phyloP scores from a whole-genome alignment of 139 green algal species.

The Gonium pectorale region DNA sequence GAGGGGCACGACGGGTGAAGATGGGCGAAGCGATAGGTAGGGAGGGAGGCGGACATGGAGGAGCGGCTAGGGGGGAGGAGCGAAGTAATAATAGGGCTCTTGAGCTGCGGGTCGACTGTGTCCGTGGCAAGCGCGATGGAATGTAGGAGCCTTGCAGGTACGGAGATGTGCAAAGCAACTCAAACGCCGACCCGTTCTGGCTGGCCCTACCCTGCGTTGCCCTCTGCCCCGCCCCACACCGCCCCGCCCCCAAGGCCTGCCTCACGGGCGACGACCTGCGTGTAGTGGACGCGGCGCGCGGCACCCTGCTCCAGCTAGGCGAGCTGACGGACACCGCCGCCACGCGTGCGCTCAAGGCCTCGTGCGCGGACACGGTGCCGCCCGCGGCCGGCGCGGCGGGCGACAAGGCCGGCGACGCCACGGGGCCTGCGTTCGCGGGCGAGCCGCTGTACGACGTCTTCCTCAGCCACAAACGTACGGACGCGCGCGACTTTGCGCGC shows the following conservation, averaged over 20 bases:
- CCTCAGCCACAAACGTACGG: constrained; percentile 45
- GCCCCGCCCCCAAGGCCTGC: constrained; percentile 17
- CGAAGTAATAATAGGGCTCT: no score
- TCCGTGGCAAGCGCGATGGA: no score
- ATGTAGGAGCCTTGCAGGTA: no score
- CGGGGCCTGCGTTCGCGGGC: not conserved
- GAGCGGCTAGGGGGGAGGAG: no score
- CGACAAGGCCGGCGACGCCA: not conserved
- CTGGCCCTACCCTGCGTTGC: no score
- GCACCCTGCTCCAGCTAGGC: constrained; percentile 44
- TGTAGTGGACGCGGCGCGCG: constrained; percentile 38
- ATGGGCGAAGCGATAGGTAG: no score
- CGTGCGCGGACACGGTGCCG: not conserved
- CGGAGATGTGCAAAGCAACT: no score
- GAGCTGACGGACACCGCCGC: constrained; percentile 35
- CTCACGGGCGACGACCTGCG: constrained; percentile 38
- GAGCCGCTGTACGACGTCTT: constrained; percentile 49
- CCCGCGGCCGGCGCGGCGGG: not conserved
- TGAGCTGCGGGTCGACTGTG: no score
- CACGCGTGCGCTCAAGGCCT: constrained; percentile 30
- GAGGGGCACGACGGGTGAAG: no score
- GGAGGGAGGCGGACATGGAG: no score
- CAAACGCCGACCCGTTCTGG: no score
- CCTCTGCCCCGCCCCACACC: no score
- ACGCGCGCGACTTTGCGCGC: constrained; percentile 48